Conservation (phyloP, 1,284 basidiomycete genomes). For the Coniophora puteana region DNA sequence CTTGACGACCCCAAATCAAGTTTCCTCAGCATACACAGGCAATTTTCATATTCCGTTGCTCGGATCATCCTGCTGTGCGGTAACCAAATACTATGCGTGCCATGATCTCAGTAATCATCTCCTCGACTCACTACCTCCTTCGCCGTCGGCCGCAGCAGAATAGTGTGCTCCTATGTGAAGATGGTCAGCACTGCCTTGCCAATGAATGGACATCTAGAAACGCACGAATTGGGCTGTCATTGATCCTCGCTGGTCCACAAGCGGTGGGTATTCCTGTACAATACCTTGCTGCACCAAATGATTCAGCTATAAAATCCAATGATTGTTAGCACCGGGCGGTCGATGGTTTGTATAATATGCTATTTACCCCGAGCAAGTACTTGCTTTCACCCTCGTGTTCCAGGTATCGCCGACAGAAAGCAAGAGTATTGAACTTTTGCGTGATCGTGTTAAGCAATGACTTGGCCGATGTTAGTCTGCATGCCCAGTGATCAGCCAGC, state of each 20-base stretch:
- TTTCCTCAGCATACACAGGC: no score
- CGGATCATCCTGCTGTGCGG: no score
- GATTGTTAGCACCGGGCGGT: background rate
- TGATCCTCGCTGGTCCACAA: conserved; percentile 76
- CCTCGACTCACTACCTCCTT: conserved; percentile 96
- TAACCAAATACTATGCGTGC: no score
- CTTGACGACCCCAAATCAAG: no score
- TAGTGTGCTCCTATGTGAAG: conserved; percentile 79
- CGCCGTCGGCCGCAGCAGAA: conserved; percentile 84
- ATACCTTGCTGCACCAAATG: conserved; percentile 87
- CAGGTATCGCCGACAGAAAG: conserved; percentile 94
- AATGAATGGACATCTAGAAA: conserved; percentile 15
- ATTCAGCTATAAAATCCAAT: conserved; percentile 68
- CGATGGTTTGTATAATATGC: background rate
- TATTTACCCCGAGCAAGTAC: conserved; percentile 81
- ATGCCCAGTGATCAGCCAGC: conserved; percentile 9
- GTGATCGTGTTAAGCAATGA: conserved; percentile 87
- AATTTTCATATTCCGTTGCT: no score
- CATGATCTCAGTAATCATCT: conserved; percentile 71
- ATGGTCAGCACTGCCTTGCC: conserved; percentile 6
- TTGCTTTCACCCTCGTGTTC: conserved; percentile 93
- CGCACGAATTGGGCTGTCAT: conserved; percentile 95
- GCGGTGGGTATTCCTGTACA: conserved; percentile 93
- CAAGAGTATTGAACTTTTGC: conserved; percentile 92
- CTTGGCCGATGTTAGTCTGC: conserved; percentile 82